Percentiles rank a stretch among this genome's conserved stretches.
These are phyloP conservation scores for Ceratonia siliqua DNA, from an alignment of 306 rosid species.

Conservation along the genomic window DNA sequence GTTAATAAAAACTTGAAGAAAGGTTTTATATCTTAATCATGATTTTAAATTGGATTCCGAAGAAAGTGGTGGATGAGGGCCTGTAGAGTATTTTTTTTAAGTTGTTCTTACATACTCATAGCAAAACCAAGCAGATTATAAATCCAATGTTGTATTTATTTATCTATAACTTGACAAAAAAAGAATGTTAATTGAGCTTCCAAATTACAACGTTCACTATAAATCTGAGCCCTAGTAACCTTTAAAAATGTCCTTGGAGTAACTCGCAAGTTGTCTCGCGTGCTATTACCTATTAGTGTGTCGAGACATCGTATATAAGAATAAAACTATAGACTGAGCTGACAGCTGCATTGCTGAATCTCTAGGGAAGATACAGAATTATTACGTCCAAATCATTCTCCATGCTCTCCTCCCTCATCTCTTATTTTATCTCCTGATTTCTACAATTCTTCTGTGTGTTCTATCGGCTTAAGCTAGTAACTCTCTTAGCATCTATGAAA, in stretches of 20 bases:
- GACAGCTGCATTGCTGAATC: slow-evolving; percentile 4
- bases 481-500: not conserved
- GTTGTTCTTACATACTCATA: not conserved
- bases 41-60: not conserved
- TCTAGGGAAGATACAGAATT: not conserved
- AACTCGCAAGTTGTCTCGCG: not conserved
- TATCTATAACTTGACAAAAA: not conserved
- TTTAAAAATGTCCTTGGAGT: not conserved
- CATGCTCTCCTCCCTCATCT: not conserved
- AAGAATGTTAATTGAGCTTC: not conserved
- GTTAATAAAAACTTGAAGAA: not conserved
- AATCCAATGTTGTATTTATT: not conserved
- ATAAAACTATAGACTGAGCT: not conserved
- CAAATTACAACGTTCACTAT: not conserved
- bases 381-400: not conserved
- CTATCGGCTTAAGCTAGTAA: not conserved
- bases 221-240: not conserved
- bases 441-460: not conserved
- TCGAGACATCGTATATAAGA: not conserved
- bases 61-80: too few species aligned
- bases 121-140: not conserved
- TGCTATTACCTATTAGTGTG: not conserved
- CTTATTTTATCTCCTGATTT: not conserved
- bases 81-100: not conserved
- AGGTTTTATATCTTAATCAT: too few species aligned